phyloP scores from a whole-genome alignment of 2,329 filamentous ascomycete genomes.

The Sarocladium strictum region DNA sequence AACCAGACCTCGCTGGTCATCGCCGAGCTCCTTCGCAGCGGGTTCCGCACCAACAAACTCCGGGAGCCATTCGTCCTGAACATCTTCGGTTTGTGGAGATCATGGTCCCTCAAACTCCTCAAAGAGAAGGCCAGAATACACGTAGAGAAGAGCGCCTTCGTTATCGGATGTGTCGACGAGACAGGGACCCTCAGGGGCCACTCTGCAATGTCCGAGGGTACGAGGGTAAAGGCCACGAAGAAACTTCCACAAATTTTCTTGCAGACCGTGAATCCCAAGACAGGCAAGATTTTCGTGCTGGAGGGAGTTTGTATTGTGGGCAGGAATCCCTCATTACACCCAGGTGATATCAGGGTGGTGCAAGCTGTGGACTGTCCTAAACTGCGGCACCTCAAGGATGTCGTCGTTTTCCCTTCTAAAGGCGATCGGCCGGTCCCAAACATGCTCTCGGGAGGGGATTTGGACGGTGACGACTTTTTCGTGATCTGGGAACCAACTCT shows the following conservation, averaged over 20 bases:
- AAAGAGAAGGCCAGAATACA: slow-evolving; percentile 89
- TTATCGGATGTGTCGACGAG: slow-evolving; percentile 87
- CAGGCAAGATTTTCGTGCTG: slow-evolving; percentile 42
- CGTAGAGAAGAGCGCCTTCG: slow-evolving; percentile 76
- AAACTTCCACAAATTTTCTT: slow-evolving; percentile 82
- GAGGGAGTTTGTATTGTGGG: slow-evolving; percentile 77
- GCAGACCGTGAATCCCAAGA: slow-evolving; percentile 60
- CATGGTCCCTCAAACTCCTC: slow-evolving; percentile 82
- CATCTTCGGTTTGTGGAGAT: slow-evolving; percentile 74
- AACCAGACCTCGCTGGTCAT: slow-evolving; percentile 74
- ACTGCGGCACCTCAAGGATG: slow-evolving; percentile 74
- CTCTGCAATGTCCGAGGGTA: slow-evolving; percentile 38
- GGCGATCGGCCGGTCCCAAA: slow-evolving; percentile 81
- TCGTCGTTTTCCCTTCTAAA: slow-evolving; percentile 78
- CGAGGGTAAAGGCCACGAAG: slow-evolving; percentile 35
- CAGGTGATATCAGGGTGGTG: slow-evolving; percentile 86
- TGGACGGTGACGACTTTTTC: slow-evolving; percentile 94
- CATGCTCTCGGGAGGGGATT: slow-evolving; percentile 93
- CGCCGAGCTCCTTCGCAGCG: slow-evolving; percentile 69
- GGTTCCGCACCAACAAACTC: slow-evolving; percentile 60
- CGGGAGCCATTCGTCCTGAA: slow-evolving; percentile 78
- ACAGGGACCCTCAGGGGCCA: slow-evolving; percentile 70
- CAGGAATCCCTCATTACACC: slow-evolving; percentile 88
- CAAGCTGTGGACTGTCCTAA: slow-evolving; percentile 68
- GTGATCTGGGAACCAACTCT: slow-evolving; percentile 83